Percentiles rank a stretch among this genome's conserved stretches.
Evolutionary conservation across 1,284 basidiomycete genomes (phyloP).

Genomic region (Omphalotus olearius): DNA sequence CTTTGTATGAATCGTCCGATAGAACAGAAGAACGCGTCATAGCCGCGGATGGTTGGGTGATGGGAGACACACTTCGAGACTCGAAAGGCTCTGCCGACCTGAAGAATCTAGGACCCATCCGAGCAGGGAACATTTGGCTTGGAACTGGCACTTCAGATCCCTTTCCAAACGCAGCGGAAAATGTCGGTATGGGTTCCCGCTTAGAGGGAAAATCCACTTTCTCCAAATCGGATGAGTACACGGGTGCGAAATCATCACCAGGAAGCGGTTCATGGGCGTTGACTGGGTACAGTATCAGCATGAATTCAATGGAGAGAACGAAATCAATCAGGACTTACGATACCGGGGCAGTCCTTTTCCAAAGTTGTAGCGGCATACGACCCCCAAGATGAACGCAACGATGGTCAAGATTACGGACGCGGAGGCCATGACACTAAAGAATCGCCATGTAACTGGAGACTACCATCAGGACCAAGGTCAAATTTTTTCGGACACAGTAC

Average conservation of each 20-base stretch:
- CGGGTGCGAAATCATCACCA: constrained; percentile 44
- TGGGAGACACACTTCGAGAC: constrained; percentile 15
- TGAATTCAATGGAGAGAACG: constrained; percentile 6
- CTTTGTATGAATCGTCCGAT: background rate
- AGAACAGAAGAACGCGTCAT: constrained; percentile 5
- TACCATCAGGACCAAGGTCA: background rate
- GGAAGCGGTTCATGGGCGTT: constrained; percentile 48
- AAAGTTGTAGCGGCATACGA: constrained; percentile 69
- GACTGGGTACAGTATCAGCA: constrained; percentile 35
- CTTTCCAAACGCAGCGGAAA: constrained; percentile 43
- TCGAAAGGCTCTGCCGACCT: constrained; percentile 41
- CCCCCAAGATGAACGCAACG: constrained; percentile 52
- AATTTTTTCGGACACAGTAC: background rate
- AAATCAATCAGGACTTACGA: constrained; percentile 39
- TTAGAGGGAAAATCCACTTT: constrained; percentile 64
- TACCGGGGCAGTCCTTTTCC: constrained; percentile 66
- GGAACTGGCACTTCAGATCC: constrained; percentile 34
- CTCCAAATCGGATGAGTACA: constrained; percentile 41
- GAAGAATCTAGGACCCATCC: constrained; percentile 47
- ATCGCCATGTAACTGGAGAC: constrained; percentile 50
- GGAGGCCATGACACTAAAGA: constrained; percentile 63
- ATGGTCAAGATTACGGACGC: constrained; percentile 57
- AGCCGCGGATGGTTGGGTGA: constrained; percentile 12
- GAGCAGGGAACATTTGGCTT: constrained; percentile 37
- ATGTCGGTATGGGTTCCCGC: constrained; percentile 50